These are phyloP conservation scores for Picea sitchensis DNA, from an alignment of 75 land plant species.

Conservation along the genomic window DNA sequence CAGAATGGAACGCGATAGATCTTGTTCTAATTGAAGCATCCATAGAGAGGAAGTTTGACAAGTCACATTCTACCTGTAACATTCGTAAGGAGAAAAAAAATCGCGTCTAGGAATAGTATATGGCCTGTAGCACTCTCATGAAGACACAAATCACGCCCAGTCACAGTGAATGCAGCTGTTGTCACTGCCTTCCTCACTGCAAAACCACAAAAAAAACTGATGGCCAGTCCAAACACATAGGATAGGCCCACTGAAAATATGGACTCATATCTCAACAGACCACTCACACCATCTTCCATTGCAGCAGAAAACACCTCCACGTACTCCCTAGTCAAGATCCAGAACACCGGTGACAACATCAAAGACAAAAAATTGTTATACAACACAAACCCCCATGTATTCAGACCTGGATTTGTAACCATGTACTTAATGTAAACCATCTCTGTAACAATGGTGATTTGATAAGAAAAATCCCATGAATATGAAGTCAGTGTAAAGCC, in stretches of 20 bases:
- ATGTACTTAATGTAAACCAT: conserved; percentile 95
- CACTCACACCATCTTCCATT: conserved; percentile 9
- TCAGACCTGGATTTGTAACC: conserved; percentile 79
- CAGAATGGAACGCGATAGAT: too few relatives aligned
- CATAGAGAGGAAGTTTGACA: too few relatives aligned
- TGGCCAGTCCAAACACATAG: conserved; percentile 22
- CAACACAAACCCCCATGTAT: conserved; percentile 89
- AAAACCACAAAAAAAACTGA: conserved; percentile 77
- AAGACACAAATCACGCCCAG: too few relatives aligned
- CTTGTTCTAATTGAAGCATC: too few relatives aligned
- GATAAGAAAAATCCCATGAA: conserved; percentile 84
- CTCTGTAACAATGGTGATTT: conserved; percentile 76
- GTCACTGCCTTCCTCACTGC: conserved; percentile 71
- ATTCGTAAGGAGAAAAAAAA: too few relatives aligned
- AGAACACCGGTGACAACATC: conserved; percentile 75
- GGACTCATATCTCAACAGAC: conserved; percentile 24
- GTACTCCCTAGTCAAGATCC: conserved; percentile 77
- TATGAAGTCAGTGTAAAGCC: conserved; percentile 74
- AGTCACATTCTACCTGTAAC: conserved; percentile 13
- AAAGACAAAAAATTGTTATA: conserved; percentile 84
- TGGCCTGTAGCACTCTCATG: too few relatives aligned
- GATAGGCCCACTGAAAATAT: too few relatives aligned
- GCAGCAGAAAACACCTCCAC: conserved; percentile 41
- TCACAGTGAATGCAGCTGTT: conserved; percentile 68
- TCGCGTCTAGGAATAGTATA: too few relatives aligned